Base-by-base conservation (phyloP, 73 alveolate genomes). In the Stentor coeruleus region DNA sequence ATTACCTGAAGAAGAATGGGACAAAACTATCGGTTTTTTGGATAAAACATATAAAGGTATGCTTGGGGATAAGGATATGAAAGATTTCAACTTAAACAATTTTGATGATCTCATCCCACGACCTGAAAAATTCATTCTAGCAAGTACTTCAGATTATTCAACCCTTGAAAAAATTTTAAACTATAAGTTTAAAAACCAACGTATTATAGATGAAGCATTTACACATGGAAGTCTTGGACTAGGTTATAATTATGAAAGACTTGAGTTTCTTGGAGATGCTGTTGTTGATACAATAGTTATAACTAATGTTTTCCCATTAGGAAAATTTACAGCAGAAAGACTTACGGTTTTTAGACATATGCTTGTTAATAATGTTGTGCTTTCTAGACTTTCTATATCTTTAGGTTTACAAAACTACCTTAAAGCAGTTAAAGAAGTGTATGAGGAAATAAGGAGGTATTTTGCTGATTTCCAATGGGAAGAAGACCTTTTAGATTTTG, bases 261-360 rank as follows among this genome's bases (percentile, higher is more conserved):
- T 85, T 30, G 91, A 85, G 35, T 85, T 59, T 72, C 87, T 85
- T 30, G 91, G 91, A 35, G 91, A 85, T 83, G 40, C 91, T 3
- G 90, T 85, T 3, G 3, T 85, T 4, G 91, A 85, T 59, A 39
- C 75, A 28, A 66, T 83, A 58, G 91, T 85, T 33, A 66, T 81
- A 1, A 14, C 39, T 14, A 39, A 75, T 33, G n/a, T 75, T 31
- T 75, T 75, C 58, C 20, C 20, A 20, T 36, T 75, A 14, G 83
- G 83, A 15, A n/a, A 20, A 20, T 75, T 39, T 38, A 20, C 59
- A 26, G 79, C 79, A 1, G 79, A 66, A 20, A 31, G 33, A 33
- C 39, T 66, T 28, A 85, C 81, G 37, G 72, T 80, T 0, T 82
- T 85, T 38, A 79, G 89, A 31, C 87, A 85, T 14, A 39, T 85